These are phyloP conservation scores for Laburnicola sp. DNA, from an alignment of 2,329 filamentous ascomycete genomes.

Conservation along the genomic window DNA sequence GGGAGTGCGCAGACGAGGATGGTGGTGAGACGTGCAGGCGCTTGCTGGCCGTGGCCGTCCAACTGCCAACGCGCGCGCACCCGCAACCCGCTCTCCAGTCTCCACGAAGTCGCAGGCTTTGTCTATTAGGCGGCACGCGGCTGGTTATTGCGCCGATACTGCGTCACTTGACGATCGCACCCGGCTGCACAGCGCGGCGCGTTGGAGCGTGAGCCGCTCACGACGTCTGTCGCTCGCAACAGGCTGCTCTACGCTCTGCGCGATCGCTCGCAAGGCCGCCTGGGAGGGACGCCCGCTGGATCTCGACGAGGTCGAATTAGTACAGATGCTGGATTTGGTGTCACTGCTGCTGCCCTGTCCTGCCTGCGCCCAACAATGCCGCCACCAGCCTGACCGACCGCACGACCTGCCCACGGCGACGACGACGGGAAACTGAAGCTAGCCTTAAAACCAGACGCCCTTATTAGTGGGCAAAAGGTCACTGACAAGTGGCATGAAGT, in stretches of 20 bases:
- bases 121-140: slow-evolving; percentile 36
- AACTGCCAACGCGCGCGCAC: slow-evolving; percentile 27
- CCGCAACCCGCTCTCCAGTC: slow-evolving; percentile 33
- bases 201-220: slow-evolving; percentile 15
- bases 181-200: slow-evolving; percentile 35
- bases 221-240: slow-evolving; percentile 22
- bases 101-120: slow-evolving; percentile 35
- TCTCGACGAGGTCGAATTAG: slow-evolving; percentile 39
- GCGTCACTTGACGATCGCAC: slow-evolving; percentile 45
- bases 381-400: slow-evolving; percentile 33
- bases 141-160: slow-evolving; percentile 39
- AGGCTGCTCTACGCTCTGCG: slow-evolving; percentile 26
- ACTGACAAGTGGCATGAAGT: slow-evolving; percentile 43
- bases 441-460: slow-evolving; percentile 44
- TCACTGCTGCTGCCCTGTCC: slow-evolving; percentile 35
- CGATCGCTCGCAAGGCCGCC: slow-evolving; percentile 23
- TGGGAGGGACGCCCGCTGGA: slow-evolving; percentile 25
- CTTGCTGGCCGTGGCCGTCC: slow-evolving; percentile 23
- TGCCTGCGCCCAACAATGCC: slow-evolving; percentile 33
- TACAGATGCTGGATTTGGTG: slow-evolving; percentile 34
- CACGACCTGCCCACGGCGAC: slow-evolving; percentile 38
- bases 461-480: slow-evolving; percentile 45
- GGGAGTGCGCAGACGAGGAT: slow-evolving; percentile 21
- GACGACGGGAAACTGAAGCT: slow-evolving; percentile 35
- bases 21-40: slow-evolving; percentile 20